These are phyloP conservation scores for Rhodomyrtus tomentosa DNA, from an alignment of 345 rosid genomes.

Conservation along the genomic window DNA sequence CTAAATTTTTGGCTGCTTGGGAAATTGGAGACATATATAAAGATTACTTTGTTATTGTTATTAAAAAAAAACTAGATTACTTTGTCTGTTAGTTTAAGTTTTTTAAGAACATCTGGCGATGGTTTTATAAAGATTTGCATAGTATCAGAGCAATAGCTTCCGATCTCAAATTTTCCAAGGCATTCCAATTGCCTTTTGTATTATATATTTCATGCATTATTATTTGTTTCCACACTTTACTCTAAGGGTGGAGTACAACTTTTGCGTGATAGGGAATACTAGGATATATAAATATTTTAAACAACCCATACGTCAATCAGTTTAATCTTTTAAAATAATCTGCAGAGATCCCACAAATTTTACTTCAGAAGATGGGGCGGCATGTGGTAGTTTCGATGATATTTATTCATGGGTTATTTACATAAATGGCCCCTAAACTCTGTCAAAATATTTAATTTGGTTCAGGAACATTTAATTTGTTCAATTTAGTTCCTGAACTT, in stretches of 20 bases:
- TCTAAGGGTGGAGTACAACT: too few relatives aligned
- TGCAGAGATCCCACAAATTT: background rate
- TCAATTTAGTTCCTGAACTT: too few relatives aligned
- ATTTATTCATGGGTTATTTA: too few relatives aligned
- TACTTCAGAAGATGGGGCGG: background rate
- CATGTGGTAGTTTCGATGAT: background rate
- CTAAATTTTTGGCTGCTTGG: background rate
- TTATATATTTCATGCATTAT: background rate
- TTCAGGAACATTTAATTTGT: too few relatives aligned
- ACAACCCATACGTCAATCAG: background rate
- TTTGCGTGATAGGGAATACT: background rate
- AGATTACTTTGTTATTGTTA: background rate
- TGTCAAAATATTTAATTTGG: too few relatives aligned
- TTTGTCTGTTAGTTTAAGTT: background rate
- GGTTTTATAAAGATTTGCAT: background rate
- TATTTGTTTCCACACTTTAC: too few relatives aligned
- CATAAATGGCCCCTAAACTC: too few relatives aligned
- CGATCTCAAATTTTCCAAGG: fast-evolving
- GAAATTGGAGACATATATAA: background rate
- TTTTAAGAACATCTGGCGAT: fast-evolving
- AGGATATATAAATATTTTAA: background rate
- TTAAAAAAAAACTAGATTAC: background rate
- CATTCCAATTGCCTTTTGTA: background rate
- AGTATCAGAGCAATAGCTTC: fast-evolving
- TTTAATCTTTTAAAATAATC: background rate